Evolutionary conservation across 192 early-diverging fungal genomes (phyloP).

Genomic region (Neocallimastix lanati): DNA sequence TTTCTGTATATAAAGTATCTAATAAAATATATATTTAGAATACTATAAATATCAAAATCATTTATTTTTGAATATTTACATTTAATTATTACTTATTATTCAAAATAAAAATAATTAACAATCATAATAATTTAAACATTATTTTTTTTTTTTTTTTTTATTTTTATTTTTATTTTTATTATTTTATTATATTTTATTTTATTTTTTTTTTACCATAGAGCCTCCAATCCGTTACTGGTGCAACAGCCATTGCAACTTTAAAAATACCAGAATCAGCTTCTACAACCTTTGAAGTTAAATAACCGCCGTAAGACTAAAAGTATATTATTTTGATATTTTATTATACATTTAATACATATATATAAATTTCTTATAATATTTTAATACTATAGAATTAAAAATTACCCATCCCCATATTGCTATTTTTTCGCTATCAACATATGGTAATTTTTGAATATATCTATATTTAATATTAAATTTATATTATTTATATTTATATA

Average conservation of each 20-base stretch:
- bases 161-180: too few species aligned
- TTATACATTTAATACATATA: too few species aligned
- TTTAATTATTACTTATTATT: constrained; percentile 93
- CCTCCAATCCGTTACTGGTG: constrained; percentile 87
- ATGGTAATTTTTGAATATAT: constrained; percentile 30
- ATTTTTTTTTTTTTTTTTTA: too few species aligned
- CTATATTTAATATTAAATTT: neutral
- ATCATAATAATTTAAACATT: too few species aligned
- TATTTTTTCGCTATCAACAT: constrained; percentile 61
- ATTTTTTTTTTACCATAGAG: constrained; percentile 19
- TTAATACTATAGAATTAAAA: too few species aligned
- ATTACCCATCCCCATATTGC: constrained; percentile 91
- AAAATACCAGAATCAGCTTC: constrained; percentile 72
- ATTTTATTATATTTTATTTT: too few species aligned
- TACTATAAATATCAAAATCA: too few species aligned
- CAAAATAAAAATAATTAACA: constrained; percentile 87
- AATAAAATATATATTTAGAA: too few species aligned
- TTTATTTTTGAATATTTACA: too few species aligned
- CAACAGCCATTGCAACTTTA: constrained; percentile 73
- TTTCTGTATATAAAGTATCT: constrained; percentile 89
- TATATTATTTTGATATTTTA: too few species aligned
- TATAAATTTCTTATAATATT: too few species aligned
- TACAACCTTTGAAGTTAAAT: constrained; percentile 60
- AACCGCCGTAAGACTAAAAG: constrained; percentile 73
- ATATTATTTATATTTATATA: too few species aligned